Evolutionary conservation across 495 filamentous ascomycete genomes (phyloP).

Genomic region (Physcia stellaris): DNA sequence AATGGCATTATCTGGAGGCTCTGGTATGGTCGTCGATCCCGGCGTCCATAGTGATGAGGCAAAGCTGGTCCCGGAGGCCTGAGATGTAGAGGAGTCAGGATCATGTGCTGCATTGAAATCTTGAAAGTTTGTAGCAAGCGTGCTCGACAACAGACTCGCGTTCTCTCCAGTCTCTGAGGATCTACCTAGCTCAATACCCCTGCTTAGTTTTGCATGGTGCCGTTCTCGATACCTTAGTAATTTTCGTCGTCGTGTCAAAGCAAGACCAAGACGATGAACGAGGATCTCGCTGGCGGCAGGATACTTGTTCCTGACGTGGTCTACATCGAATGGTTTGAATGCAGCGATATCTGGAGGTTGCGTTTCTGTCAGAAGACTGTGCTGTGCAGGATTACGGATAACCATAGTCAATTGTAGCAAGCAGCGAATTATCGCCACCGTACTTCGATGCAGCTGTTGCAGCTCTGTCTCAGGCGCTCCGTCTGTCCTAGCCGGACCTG

Average conservation of each 20-base stretch:
- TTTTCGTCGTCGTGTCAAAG: constrained; percentile 26
- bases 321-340: constrained; percentile 16
- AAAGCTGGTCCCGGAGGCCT: constrained; percentile 5
- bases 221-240: constrained; percentile 28
- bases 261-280: constrained; percentile 25
- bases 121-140: constrained; percentile 3
- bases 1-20: constrained; percentile 2
- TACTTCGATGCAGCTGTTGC: constrained; percentile 2
- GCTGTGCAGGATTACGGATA: constrained; percentile 18
- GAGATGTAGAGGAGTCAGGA: constrained; percentile 1
- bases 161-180: neutral
- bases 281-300: constrained; percentile 15
- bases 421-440: constrained; percentile 9
- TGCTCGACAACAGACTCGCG: constrained; percentile 1
- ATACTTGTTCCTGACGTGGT: constrained; percentile 18
- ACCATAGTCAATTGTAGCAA: constrained; percentile 15
- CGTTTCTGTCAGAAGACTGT: constrained; percentile 19
- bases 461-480: neutral
- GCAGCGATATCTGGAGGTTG: constrained; percentile 14
- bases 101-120: constrained; percentile 1
- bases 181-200: constrained; percentile 4
- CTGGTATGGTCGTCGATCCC: constrained; percentile 4
- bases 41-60: constrained; percentile 3
- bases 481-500: too few relatives aligned
- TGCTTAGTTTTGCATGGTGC: constrained; percentile 24